These are phyloP conservation scores for Termitomyces sp. DNA, from an alignment of 768 basidiomycete species.

Conservation along the genomic window DNA sequence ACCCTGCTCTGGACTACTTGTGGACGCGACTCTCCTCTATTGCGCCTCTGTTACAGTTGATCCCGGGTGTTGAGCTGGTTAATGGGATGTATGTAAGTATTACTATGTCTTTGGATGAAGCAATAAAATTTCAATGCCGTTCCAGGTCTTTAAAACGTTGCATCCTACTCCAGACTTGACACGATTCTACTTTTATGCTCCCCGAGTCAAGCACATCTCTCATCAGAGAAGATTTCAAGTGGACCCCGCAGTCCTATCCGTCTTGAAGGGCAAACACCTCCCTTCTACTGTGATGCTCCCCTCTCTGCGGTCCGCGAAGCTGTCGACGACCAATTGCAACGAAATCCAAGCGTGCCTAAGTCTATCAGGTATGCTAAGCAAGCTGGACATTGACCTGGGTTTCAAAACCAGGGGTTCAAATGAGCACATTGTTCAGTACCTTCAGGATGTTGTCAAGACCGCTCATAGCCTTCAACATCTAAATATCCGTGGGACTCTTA, in stretches of 20 bases:
- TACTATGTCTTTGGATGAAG: background rate
- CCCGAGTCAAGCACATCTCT: conserved; percentile 29
- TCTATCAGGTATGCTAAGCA: conserved; percentile 25
- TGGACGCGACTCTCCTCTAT: conserved; percentile 38
- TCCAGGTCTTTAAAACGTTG: background rate
- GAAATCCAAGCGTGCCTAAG: conserved; percentile 23
- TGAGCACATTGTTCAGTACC: conserved; percentile 18
- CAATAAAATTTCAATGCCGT: background rate
- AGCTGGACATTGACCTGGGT: conserved; percentile 34
- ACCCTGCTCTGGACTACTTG: conserved; percentile 40
- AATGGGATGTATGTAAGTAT: conserved; percentile 29
- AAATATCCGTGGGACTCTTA: conserved; percentile 31
- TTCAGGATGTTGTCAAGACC: conserved; percentile 22
- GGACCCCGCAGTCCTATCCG: conserved; percentile 17
- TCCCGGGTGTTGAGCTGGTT: conserved; percentile 21
- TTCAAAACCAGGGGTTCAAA: conserved; percentile 23
- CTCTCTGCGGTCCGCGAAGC: conserved; percentile 21
- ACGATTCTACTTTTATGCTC: conserved; percentile 27
- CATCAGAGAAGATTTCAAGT: conserved; percentile 22
- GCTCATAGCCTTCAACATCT: conserved; percentile 27
- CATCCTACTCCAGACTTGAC: conserved; percentile 14
- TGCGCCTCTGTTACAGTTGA: conserved; percentile 33
- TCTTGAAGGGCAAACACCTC: conserved; percentile 11
- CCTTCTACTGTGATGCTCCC: conserved; percentile 15
- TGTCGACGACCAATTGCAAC: conserved; percentile 21